Evolutionary conservation across 257 asterid genomes (phyloP).

Genomic region (Marsdenia floribunda): DNA sequence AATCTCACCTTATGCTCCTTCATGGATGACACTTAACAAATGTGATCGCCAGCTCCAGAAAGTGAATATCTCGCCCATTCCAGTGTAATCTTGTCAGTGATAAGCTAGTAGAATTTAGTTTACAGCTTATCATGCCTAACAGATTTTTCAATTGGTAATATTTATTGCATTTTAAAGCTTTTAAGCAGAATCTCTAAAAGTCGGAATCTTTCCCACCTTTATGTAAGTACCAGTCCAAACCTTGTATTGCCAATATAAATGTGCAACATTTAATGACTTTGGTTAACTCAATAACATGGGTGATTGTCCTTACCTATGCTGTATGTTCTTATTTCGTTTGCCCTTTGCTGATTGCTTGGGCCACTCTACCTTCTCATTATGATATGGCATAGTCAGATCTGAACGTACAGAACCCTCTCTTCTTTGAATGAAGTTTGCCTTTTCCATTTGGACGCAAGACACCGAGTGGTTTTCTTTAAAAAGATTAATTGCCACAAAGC

Average conservation of each 20-base stretch:
- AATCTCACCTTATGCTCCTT: not conserved
- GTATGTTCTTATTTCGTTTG: not conserved
- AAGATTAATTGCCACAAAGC: not conserved
- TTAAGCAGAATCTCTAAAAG: not conserved
- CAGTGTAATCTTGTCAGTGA: not conserved
- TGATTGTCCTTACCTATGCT: not conserved
- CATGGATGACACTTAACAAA: not conserved
- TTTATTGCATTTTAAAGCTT: not conserved
- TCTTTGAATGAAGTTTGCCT: not conserved
- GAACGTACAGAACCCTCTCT: no score
- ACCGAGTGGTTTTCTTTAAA: not conserved
- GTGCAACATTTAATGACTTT: not conserved
- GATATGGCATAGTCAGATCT: no score
- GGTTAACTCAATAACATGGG: not conserved
- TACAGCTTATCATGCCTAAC: not conserved
- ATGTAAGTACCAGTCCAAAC: not conserved
- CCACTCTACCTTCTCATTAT: no score
- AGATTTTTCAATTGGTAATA: not conserved
- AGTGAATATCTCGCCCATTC: not conserved
- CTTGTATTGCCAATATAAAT: not conserved
- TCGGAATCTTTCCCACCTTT: not conserved
- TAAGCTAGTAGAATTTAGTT: not conserved
- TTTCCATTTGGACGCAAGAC: not conserved
- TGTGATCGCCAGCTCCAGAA: conserved; percentile 2
- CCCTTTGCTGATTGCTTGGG: not conserved